These are phyloP conservation scores for Salix koriyanagi DNA, from an alignment of 345 rosid genomes.

Conservation along the genomic window DNA sequence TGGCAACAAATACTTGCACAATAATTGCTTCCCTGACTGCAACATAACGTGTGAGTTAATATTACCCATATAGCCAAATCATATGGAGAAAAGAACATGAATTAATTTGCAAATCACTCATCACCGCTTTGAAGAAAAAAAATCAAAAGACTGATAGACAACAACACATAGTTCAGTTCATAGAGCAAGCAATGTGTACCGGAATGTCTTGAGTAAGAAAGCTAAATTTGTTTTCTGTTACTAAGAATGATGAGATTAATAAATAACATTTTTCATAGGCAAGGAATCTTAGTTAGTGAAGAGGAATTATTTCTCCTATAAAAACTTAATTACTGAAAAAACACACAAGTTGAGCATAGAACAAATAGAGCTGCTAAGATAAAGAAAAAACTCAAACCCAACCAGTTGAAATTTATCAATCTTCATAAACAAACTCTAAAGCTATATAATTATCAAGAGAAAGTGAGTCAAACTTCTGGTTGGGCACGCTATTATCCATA, in stretches of 20 bases:
- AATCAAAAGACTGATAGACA: background rate
- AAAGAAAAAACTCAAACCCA: background rate
- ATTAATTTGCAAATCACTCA: background rate
- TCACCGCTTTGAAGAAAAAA: background rate
- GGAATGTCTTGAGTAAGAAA: background rate
- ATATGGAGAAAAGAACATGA: background rate
- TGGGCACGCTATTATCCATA: background rate
- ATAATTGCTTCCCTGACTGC: conserved; percentile 91
- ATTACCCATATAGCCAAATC: background rate
- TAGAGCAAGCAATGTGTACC: background rate
- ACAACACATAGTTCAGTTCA: background rate
- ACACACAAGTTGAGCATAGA: background rate
- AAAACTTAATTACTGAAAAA: background rate
- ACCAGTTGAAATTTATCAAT: background rate
- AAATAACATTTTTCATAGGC: no score
- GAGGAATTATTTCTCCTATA: background rate
- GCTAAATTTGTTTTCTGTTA: background rate
- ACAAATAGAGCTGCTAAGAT: background rate
- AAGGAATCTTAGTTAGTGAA: no score
- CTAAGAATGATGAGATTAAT: background rate
- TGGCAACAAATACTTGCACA: conserved; percentile 76
- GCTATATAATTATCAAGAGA: background rate
- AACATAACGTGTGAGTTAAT: background rate
- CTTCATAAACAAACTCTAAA: background rate
- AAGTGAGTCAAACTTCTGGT: background rate